phyloP scores from a whole-genome alignment of 805 yeast species.

The Zygoascus ofunaensis region DNA sequence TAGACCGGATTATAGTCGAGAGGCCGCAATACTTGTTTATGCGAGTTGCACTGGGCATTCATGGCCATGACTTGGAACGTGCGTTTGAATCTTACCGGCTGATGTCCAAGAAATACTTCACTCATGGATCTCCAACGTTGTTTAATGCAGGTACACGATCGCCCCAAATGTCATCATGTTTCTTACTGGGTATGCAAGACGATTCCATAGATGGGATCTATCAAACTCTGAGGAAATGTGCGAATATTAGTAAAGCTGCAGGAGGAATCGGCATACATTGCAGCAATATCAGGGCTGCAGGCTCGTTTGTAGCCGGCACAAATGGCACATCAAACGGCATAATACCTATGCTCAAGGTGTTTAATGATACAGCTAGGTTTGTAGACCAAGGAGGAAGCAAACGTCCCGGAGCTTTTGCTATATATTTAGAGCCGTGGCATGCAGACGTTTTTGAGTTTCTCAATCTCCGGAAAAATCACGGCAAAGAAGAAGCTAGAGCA shows the following conservation, averaged over 20 bases:
- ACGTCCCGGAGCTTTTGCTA: conserved; percentile 95
- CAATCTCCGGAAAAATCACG: conserved; percentile 85
- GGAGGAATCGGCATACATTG: conserved; percentile 94
- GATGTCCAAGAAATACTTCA: conserved; percentile 81
- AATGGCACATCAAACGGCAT: conserved; percentile 89
- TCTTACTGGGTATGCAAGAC: conserved; percentile 80
- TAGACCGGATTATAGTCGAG: conserved; percentile 63
- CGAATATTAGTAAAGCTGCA: conserved; percentile 85
- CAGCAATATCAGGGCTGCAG: conserved; percentile 77
- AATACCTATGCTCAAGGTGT: conserved; percentile 93
- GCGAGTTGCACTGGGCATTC: conserved; percentile 90
- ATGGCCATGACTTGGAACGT: conserved; percentile 52
- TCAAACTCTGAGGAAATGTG: conserved; percentile 78
- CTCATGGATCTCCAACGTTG: conserved; percentile 92
- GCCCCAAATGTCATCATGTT: conserved; percentile 86
- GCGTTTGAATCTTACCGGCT: conserved; percentile 76
- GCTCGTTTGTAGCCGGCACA: conserved; percentile 83
- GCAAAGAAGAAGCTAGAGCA: conserved; percentile 88
- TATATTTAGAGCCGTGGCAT: conserved; percentile 96
- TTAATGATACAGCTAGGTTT: conserved; percentile 90
- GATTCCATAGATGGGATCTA: conserved; percentile 95
- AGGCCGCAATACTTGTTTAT: conserved; percentile 85
- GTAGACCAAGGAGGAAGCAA: conserved; percentile 98
- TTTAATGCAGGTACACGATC: conserved; percentile 87
- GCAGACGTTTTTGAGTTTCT: conserved; percentile 80